A percentile compares a stretch with the other conserved stretches of the same genome.
Evolutionary conservation across 2,329 filamentous ascomycete species (phyloP).

Genomic region (Hypoxylon sp.): DNA sequence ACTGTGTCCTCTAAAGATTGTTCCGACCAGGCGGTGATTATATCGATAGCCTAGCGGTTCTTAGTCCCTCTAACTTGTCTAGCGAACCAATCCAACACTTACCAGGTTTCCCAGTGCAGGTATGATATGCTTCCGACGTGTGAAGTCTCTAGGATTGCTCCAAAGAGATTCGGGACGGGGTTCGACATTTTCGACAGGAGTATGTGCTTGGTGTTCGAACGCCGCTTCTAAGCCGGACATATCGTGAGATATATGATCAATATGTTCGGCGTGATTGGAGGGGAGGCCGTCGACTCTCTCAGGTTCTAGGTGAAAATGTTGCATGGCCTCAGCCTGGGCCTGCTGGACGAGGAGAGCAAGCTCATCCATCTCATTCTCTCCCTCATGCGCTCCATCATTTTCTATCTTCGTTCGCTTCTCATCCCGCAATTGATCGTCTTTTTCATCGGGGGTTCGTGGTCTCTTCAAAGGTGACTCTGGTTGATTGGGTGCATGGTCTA

Average conservation of each 20-base stretch:
- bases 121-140: constrained; percentile 54
- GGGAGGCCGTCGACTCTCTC: constrained; percentile 36
- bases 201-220: constrained; percentile 39
- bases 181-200: constrained; percentile 44
- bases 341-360: constrained; percentile 53
- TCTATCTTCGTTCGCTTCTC: constrained; percentile 54
- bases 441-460: constrained; percentile 47
- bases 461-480: constrained; percentile 51
- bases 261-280: constrained; percentile 36
- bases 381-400: constrained; percentile 39
- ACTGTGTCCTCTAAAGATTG: constrained; percentile 55
- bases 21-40: constrained; percentile 54
- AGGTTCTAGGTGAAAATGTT: constrained; percentile 46
- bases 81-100: constrained; percentile 30
- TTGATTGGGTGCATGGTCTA: constrained; percentile 44
- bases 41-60: constrained; percentile 52
- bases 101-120: constrained; percentile 53
- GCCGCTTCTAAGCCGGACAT: constrained; percentile 31
- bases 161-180: constrained; percentile 51
- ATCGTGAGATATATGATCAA: constrained; percentile 28
- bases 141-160: constrained; percentile 54
- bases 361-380: constrained; percentile 45
- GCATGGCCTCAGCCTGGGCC: constrained; percentile 52
- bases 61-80: constrained; percentile 37
- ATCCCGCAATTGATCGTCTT: constrained; percentile 40